phyloP scores from a whole-genome alignment of 257 asterid genomes.

The Fraxinus americana region DNA sequence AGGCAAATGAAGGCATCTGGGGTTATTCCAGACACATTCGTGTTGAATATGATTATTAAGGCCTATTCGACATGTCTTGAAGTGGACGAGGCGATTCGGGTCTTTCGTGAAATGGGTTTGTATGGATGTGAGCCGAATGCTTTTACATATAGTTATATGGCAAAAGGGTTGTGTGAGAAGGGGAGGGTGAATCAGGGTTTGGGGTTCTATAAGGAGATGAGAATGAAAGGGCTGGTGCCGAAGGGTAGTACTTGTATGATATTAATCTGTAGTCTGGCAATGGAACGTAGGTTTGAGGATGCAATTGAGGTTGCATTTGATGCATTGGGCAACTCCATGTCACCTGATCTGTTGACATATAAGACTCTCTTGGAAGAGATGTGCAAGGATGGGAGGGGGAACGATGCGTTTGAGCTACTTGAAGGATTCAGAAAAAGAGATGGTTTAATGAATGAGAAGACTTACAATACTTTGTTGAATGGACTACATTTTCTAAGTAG shows the following conservation, averaged over 20 bases:
- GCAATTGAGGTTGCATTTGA: slow-evolving; percentile 60
- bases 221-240: slow-evolving; percentile 60
- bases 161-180: slow-evolving; percentile 79
- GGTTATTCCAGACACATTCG: slow-evolving; percentile 74
- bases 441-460: slow-evolving; percentile 75
- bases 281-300: slow-evolving; percentile 72
- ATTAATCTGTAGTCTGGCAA: slow-evolving; percentile 73
- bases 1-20: slow-evolving; percentile 90
- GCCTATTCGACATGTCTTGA: slow-evolving; percentile 76
- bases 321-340: slow-evolving; percentile 61
- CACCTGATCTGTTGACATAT: slow-evolving; percentile 80
- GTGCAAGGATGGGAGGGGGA: slow-evolving; percentile 82
- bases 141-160: slow-evolving; percentile 70
- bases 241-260: slow-evolving; percentile 59
- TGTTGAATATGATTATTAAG: slow-evolving; percentile 81
- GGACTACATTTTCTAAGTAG: slow-evolving; percentile 59
- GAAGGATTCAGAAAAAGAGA: slow-evolving; percentile 72
- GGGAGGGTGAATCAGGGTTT: slow-evolving; percentile 71
- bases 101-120: slow-evolving; percentile 89
- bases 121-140: slow-evolving; percentile 84
- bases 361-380: slow-evolving; percentile 81
- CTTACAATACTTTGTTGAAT: slow-evolving; percentile 59
- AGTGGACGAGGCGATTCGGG: slow-evolving; percentile 77
- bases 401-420: slow-evolving; percentile 72
- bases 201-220: slow-evolving; percentile 65